A percentile compares a stretch with the other conserved stretches of the same genome.
Conservation (phyloP, 2,329 filamentous ascomycete species). For the Colletotrichum sp. region DNA sequence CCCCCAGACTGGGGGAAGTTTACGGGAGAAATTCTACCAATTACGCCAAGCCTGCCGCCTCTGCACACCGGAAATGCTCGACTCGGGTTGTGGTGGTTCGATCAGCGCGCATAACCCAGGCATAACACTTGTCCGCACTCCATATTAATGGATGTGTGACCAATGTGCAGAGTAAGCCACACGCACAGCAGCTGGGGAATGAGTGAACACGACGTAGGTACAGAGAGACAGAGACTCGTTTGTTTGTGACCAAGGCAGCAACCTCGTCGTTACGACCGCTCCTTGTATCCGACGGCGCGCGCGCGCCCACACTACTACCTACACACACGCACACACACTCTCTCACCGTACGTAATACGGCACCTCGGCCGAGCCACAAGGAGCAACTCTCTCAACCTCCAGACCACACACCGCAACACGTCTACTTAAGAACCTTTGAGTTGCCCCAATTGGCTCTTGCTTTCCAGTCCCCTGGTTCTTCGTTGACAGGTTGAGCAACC, state of each 20-base stretch:
- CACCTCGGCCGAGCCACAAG: background rate
- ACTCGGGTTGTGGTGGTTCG: background rate
- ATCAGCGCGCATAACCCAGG: background rate
- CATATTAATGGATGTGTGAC: background rate
- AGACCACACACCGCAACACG: background rate
- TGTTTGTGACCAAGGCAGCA: background rate
- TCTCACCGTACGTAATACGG: background rate
- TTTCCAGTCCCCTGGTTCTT: background rate
- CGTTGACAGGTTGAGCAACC: background rate
- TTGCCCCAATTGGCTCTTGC: background rate
- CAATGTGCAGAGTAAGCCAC: background rate
- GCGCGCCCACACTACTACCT: background rate
- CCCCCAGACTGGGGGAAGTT: constrained; percentile 10
- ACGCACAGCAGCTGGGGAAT: background rate
- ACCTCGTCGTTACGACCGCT: background rate
- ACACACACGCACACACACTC: background rate
- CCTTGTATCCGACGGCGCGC: background rate
- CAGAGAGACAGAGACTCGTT: background rate
- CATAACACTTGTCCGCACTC: background rate
- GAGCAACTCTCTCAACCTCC: background rate
- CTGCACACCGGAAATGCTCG: background rate
- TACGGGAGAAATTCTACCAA: background rate
- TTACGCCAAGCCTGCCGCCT: background rate
- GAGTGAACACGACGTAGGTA: background rate
- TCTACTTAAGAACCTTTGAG: background rate